phyloP scores from a whole-genome alignment of 352 stramenopile species.

The Phytophthora citrophthora region DNA sequence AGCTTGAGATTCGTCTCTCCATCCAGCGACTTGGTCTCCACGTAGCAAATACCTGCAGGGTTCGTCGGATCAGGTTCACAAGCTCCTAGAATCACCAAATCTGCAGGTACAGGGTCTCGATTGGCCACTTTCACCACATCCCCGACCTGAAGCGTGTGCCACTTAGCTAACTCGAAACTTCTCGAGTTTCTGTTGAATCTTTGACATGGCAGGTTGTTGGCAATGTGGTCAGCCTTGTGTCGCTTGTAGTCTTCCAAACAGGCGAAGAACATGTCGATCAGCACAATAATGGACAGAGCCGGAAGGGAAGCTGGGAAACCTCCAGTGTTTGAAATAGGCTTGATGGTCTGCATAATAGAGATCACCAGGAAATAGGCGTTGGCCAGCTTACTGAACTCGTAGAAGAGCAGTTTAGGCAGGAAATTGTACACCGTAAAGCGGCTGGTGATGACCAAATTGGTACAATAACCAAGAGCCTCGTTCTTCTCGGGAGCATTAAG shows the following conservation, averaged over 20 bases:
- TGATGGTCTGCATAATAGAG: constrained; percentile 91
- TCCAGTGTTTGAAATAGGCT: constrained; percentile 92
- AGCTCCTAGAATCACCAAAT: constrained; percentile 87
- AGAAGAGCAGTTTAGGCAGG: constrained; percentile 91
- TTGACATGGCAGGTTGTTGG: constrained; percentile 80
- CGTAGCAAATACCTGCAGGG: constrained; percentile 88
- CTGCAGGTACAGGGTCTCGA: constrained; percentile 84
- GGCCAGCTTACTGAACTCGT: constrained; percentile 91
- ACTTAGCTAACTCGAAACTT: constrained; percentile 73
- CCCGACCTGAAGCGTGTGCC: constrained; percentile 84
- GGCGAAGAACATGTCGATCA: constrained; percentile 93
- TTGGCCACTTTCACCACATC: constrained; percentile 92
- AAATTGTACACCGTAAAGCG: constrained; percentile 93
- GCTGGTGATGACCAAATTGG: constrained; percentile 89
- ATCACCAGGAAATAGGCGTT: constrained; percentile 96
- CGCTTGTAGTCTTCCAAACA: constrained; percentile 92
- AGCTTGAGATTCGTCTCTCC: constrained; percentile 95
- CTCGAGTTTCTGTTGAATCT: constrained; percentile 42
- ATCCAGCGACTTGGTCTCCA: constrained; percentile 94
- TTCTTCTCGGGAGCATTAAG: constrained; percentile 75
- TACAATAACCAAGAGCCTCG: constrained; percentile 61
- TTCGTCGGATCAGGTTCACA: constrained; percentile 75
- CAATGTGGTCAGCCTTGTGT: constrained; percentile 86
- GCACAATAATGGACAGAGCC: constrained; percentile 92
- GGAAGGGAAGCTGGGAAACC: constrained; percentile 90